Evolutionary conservation across 768 basidiomycete genomes (phyloP), one percentile per base, ranked within the genome.

Genomic region (Pisolithus marmoratus): DNA sequence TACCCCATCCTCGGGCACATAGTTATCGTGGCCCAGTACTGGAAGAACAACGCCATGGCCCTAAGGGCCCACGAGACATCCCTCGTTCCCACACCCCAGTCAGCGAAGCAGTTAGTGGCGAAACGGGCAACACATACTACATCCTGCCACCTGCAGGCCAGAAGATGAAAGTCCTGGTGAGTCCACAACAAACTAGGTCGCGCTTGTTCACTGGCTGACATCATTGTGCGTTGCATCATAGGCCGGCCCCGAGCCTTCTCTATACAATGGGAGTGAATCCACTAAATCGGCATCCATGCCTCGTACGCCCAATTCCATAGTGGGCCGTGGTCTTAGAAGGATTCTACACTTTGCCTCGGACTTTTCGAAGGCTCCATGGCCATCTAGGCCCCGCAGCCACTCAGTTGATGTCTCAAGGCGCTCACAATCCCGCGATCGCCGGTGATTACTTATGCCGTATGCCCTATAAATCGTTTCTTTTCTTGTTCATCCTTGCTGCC

Each of bases 121-220:
- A 77, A 36, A 84, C 84, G 5, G 83, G 79, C 20, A 80, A 84
- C 62, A 88, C 86, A 3, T 89, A 87, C 71, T 88, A 87, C 62
- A 79, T 87, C 56, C 74, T 86, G 38, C 85, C 85, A 4, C 74
- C 78, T 12, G 78, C 79, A 11, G 83, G 84, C n/a, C 84, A 86
- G 62, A 89, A 87, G 59, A 78, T 87, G 51, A 85, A 83, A 63
- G 76, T 86, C 55, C 75, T 88, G 60, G 87, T 87, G 69, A 75
- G 87, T 77, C 12, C 5, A 19, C n/a, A 23, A 23, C 60, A 46
- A 49, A 38, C 52, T 48, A n/a, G 47, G 29, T 37, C 34, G 43
- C 14, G 34, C 34, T 34, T 15, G 54, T 49, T 48, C 57, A 54
- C 57, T 59, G 57, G 53, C 75, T 73, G 52, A 63, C 48, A 67